A percentile compares a stretch with the other conserved stretches of the same genome.
These are phyloP conservation scores for Wallacemonas collosoma DNA, from an alignment of 208 protist genomes.

Conservation along the genomic window DNA sequence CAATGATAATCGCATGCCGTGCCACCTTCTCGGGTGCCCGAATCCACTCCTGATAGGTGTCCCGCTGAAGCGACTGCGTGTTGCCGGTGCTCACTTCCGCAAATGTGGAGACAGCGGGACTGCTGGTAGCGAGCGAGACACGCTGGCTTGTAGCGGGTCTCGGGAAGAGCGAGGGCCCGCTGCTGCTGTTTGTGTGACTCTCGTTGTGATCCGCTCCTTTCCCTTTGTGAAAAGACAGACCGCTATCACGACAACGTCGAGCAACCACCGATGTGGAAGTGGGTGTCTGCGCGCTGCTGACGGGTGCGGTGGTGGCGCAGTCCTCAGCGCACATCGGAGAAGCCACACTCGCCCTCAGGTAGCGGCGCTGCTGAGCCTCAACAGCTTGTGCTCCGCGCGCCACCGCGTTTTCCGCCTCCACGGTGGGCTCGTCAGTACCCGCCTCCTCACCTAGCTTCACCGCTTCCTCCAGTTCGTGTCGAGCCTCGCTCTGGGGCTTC, in stretches of 20 bases:
- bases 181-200: too few species aligned
- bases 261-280: slow-evolving; percentile 9
- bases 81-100: neutral
- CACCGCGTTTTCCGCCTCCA: neutral
- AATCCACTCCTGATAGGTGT: neutral
- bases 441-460: neutral
- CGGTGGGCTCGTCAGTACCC: neutral
- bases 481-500: slow-evolving; percentile 9
- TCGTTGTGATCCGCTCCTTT: too few species aligned
- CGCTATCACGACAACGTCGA: neutral
- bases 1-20: slow-evolving; percentile 5
- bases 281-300: neutral
- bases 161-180: neutral
- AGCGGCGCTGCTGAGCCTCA: slow-evolving; percentile 10
- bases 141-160: neutral
- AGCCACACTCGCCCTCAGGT: neutral
- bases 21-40: slow-evolving; percentile 12
- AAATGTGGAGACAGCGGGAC: neutral
- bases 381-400: neutral
- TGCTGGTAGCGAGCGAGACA: neutral
- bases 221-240: neutral
- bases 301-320: neutral
- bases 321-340: neutral
- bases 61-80: neutral
- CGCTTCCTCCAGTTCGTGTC: slow-evolving; percentile 6